Conservation (phyloP, 2,329 filamentous ascomycete species). For the Clathrospora elynae region DNA sequence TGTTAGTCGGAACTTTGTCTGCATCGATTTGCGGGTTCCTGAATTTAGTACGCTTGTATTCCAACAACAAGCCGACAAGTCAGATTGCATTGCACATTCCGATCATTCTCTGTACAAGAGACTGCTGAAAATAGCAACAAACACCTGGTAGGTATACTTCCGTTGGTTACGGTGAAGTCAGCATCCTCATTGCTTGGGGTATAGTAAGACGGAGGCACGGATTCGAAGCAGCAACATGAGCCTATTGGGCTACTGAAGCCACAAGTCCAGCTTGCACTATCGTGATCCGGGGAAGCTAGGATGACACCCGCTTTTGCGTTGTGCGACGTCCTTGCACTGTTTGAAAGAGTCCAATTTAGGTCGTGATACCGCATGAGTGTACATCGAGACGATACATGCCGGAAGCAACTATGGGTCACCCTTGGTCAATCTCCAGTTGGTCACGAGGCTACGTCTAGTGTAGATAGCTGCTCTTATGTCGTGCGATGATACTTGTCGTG, state of each 20-base stretch:
- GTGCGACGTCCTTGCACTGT: conserved; percentile 15
- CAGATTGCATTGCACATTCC: conserved; percentile 20
- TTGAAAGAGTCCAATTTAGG: conserved; percentile 11
- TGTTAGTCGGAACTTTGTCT: too few relatives aligned
- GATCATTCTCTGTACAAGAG: conserved; percentile 15
- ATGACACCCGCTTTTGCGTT: conserved; percentile 22
- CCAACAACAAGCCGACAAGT: conserved; percentile 13
- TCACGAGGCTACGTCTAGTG: conserved; percentile 7
- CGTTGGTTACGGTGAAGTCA: neutral
- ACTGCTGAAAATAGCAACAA: neutral
- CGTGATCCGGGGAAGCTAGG: conserved; percentile 27
- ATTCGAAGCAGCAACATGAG: too few relatives aligned
- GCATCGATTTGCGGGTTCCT: too few relatives aligned
- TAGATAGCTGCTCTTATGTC: conserved; percentile 3
- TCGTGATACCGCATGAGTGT: conserved; percentile 12
- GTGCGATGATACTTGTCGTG: neutral
- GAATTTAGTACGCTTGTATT: too few relatives aligned
- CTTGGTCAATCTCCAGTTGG: conserved; percentile 1
- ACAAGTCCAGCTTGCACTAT: too few relatives aligned
- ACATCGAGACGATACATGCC: conserved; percentile 12
- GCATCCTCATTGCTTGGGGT: too few relatives aligned
- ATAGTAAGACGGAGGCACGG: conserved; percentile 1
- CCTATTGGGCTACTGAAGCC: too few relatives aligned
- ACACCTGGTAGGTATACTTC: neutral
- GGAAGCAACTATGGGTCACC: conserved; percentile 17